Conservation (phyloP, 2,329 filamentous ascomycete genomes). For the Verticillium dahliae region DNA sequence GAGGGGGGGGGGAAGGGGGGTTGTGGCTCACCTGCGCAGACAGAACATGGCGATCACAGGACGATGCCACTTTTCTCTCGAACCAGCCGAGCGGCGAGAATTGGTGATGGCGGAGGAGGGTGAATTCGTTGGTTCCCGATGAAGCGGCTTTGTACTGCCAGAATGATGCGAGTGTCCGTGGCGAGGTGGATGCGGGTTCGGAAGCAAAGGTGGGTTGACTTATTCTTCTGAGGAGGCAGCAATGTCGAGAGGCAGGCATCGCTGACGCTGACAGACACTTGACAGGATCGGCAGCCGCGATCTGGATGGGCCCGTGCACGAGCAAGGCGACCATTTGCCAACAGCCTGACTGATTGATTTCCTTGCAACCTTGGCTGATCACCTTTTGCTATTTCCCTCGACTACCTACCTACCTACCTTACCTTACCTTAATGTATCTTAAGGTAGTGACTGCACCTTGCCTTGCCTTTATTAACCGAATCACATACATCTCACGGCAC, state of each 20-base stretch:
- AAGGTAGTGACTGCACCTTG: no score
- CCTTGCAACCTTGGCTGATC: neutral
- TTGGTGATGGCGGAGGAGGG: neutral
- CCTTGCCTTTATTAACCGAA: no score
- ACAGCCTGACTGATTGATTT: neutral
- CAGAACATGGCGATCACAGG: constrained; percentile 47
- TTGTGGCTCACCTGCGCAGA: constrained; percentile 44
- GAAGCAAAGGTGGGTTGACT: neutral
- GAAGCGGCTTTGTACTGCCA: neutral
- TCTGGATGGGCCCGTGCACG: neutral
- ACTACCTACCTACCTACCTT: no score
- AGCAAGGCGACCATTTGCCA: neutral
- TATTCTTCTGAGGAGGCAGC: neutral
- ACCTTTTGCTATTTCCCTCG: neutral
- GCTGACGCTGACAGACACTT: neutral
- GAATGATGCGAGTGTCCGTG: neutral
- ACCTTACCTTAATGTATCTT: no score
- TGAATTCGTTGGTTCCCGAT: neutral
- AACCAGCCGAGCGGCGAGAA: neutral
- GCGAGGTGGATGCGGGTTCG: neutral
- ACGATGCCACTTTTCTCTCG: neutral
- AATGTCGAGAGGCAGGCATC: neutral
- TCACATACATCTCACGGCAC: no score
- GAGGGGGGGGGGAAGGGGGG: neutral
- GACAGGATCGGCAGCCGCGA: neutral